A percentile compares a stretch with the other conserved stretches of the same genome.
These are phyloP conservation scores for Backusella tarrabulga DNA, from an alignment of 192 early-diverging fungal species.

Conservation along the genomic window DNA sequence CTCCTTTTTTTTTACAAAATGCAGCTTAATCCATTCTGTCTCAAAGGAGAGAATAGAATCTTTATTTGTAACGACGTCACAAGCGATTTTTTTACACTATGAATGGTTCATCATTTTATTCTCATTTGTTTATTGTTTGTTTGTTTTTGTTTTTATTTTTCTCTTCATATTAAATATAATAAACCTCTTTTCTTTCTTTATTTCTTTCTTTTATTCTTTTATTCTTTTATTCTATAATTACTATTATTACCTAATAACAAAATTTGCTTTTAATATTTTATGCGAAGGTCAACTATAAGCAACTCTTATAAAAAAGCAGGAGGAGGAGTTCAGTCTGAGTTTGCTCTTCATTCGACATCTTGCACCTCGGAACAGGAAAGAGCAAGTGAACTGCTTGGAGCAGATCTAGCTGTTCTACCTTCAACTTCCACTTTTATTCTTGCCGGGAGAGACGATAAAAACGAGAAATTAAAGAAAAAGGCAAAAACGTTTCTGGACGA, in stretches of 20 bases:
- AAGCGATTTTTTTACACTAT: background rate
- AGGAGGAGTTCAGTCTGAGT: conserved; percentile 1
- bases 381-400: background rate
- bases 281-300: conserved; percentile 1
- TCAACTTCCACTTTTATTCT: conserved; percentile 20
- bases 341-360: background rate
- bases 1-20: conserved; percentile 1
- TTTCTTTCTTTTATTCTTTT: background rate
- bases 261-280: background rate
- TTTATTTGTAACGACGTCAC: conserved; percentile 4
- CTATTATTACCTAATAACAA: background rate
- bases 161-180: background rate
- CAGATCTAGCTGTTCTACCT: conserved; percentile 13
- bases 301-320: background rate
- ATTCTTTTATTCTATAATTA: background rate
- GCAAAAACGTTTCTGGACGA: conserved; percentile 78
- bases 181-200: background rate
- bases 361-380: background rate
- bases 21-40: background rate
- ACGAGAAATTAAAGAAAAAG: conserved; percentile 73
- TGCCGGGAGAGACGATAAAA: conserved; percentile 45
- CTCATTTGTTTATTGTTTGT: background rate
- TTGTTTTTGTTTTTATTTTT: background rate
- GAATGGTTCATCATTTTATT: background rate
- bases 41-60: background rate